phyloP scores from a whole-genome alignment of 805 yeast species.

The Candida succiphila region DNA sequence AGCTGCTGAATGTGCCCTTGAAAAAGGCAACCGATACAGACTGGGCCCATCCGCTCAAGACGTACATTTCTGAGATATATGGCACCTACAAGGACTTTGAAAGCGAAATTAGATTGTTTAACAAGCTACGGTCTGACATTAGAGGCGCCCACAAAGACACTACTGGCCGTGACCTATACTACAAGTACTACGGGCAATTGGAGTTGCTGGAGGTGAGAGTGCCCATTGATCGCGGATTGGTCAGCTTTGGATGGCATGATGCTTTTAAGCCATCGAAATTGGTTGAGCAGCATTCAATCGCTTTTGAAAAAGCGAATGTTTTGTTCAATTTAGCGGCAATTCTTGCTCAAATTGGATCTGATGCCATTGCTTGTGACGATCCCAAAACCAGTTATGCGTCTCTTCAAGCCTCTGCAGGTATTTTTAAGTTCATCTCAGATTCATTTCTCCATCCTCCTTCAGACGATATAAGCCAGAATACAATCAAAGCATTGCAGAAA shows the following conservation, averaged over 20 bases:
- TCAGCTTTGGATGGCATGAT: conserved; percentile 75
- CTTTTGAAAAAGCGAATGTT: conserved; percentile 83
- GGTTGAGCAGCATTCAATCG: conserved; percentile 65
- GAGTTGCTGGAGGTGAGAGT: conserved; percentile 72
- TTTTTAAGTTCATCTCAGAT: conserved; percentile 60
- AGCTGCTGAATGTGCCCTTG: conserved; percentile 18
- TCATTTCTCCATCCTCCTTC: conserved; percentile 88
- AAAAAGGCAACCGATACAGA: conserved; percentile 49
- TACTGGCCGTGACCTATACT: conserved; percentile 37
- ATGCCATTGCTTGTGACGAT: conserved; percentile 26
- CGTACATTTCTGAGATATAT: conserved; percentile 49
- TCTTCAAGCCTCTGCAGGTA: conserved; percentile 72
- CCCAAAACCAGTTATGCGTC: conserved; percentile 49
- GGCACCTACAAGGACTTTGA: conserved; percentile 51
- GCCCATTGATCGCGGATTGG: conserved; percentile 49
- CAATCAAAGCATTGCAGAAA: conserved; percentile 51
- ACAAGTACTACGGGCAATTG: conserved; percentile 69
- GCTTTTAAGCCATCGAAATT: conserved; percentile 42
- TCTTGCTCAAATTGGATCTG: conserved; percentile 40
- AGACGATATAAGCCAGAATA: conserved; percentile 59
- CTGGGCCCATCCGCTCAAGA: conserved; percentile 54
- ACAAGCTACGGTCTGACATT: conserved; percentile 50
- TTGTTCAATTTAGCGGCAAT: conserved; percentile 71
- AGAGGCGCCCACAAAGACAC: conserved; percentile 34
- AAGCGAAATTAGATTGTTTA: conserved; percentile 43